Percentiles rank a stretch among this genome's conserved stretches.
phyloP scores from a whole-genome alignment of 805 yeast species.

The Wickerhamomyces kurtzmanii region DNA sequence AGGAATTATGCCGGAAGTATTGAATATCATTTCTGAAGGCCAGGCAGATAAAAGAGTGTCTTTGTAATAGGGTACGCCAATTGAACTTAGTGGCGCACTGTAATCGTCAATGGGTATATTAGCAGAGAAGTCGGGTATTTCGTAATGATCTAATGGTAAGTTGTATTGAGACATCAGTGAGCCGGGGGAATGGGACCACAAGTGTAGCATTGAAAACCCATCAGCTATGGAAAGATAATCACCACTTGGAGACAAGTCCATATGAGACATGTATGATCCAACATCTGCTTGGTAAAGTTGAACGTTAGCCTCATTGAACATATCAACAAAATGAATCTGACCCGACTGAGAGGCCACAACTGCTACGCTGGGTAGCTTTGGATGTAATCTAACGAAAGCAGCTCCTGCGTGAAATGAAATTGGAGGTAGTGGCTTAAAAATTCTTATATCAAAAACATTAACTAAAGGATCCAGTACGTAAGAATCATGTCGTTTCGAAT shows the following conservation, averaged over 20 bases:
- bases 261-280: slow-evolving; percentile 19
- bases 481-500: slow-evolving; percentile 51
- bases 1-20: slow-evolving; percentile 53
- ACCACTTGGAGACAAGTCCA: slow-evolving; percentile 44
- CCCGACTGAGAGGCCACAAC: slow-evolving; percentile 70
- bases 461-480: slow-evolving; percentile 70
- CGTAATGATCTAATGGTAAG: slow-evolving; percentile 48
- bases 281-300: slow-evolving; percentile 60
- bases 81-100: slow-evolving; percentile 48
- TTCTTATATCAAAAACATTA: slow-evolving; percentile 69
- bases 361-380: slow-evolving; percentile 71
- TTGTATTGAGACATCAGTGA: slow-evolving; percentile 30
- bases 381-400: slow-evolving; percentile 73
- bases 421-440: slow-evolving; percentile 65
- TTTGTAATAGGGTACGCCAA: slow-evolving; percentile 85
- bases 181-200: slow-evolving; percentile 52
- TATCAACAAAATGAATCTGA: slow-evolving; percentile 78
- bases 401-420: slow-evolving; percentile 89
- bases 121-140: slow-evolving; percentile 23
- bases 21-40: slow-evolving; percentile 56
- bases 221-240: slow-evolving; percentile 69
- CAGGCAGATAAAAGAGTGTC: slow-evolving; percentile 73
- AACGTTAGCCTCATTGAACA: slow-evolving; percentile 65
- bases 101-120: slow-evolving; percentile 31
- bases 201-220: slow-evolving; percentile 27